Evolutionary conservation across 2,329 filamentous ascomycete genomes (phyloP).

Genomic region (Helotiales sp.): DNA sequence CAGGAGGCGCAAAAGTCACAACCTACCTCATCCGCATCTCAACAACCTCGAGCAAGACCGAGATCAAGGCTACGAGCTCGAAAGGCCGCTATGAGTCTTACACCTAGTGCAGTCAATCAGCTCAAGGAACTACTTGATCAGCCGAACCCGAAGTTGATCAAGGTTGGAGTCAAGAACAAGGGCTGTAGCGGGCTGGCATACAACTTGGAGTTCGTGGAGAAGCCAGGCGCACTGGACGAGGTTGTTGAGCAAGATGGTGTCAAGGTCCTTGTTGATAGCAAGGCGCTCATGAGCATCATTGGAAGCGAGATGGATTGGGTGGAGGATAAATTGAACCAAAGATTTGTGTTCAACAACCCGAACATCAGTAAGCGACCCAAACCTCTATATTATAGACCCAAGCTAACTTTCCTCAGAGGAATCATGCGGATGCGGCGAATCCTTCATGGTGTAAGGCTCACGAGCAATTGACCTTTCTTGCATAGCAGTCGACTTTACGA

Average conservation of each 20-base stretch:
- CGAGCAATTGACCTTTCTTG: slow-evolving; percentile 34
- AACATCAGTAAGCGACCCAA: slow-evolving; percentile 82
- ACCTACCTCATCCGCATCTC: slow-evolving; percentile 40
- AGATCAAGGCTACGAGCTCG: slow-evolving; percentile 72
- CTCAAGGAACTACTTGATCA: slow-evolving; percentile 75
- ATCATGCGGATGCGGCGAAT: slow-evolving; percentile 93
- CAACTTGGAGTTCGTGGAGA: slow-evolving; percentile 92
- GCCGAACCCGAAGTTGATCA: slow-evolving; percentile 88
- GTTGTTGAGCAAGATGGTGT: slow-evolving; percentile 94
- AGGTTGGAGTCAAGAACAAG: slow-evolving; percentile 89
- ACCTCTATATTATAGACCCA: not conserved
- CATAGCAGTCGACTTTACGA: slow-evolving; percentile 15
- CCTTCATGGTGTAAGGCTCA: slow-evolving; percentile 88
- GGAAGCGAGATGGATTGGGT: slow-evolving; percentile 99
- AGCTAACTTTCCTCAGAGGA: slow-evolving; percentile 65
- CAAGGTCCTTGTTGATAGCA: slow-evolving; percentile 93
- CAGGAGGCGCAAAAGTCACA: slow-evolving; percentile 67
- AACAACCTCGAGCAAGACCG: slow-evolving; percentile 45
- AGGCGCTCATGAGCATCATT: slow-evolving; percentile 96
- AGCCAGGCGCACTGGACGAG: slow-evolving; percentile 85
- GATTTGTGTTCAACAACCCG: slow-evolving; percentile 94
- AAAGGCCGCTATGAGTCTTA: slow-evolving; percentile 89
- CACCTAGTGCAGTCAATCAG: slow-evolving; percentile 76
- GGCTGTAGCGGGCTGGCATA: slow-evolving; percentile 94
- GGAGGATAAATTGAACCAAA: slow-evolving; percentile 88